Conservation (phyloP, 2,329 filamentous ascomycete species). For the Lachnellula cervina region DNA sequence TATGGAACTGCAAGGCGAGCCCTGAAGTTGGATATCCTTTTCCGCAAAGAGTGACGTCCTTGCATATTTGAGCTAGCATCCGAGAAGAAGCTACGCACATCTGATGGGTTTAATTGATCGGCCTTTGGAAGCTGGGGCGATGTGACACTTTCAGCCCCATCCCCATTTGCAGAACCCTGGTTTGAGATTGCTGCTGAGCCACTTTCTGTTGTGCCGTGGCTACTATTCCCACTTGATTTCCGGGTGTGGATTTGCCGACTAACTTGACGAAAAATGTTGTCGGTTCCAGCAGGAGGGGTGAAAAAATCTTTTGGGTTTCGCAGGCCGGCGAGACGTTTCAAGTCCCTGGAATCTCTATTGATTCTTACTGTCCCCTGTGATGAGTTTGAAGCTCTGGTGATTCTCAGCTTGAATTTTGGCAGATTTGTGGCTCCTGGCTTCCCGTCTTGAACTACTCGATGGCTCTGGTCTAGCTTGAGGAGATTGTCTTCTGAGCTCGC, state of each 20-base stretch:
- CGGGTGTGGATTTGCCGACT: constrained; percentile 25
- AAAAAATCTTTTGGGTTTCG: constrained; percentile 29
- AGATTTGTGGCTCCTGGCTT: constrained; percentile 9
- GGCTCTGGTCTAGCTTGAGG: constrained; percentile 17
- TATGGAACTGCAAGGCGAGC: constrained; percentile 25
- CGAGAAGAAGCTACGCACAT: constrained; percentile 35
- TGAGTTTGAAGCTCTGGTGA: constrained; percentile 27
- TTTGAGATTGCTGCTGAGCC: constrained; percentile 3
- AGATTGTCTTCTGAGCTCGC: constrained; percentile 24
- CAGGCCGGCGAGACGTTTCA: constrained; percentile 19
- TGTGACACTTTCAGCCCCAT: constrained; percentile 6
- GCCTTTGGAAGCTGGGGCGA: constrained; percentile 7
- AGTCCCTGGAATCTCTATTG: constrained; percentile 19
- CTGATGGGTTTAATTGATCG: constrained; percentile 17
- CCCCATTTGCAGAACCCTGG: background rate
- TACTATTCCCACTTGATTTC: constrained; percentile 21
- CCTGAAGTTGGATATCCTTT: constrained; percentile 26
- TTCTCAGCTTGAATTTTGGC: constrained; percentile 27
- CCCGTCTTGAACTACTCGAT: constrained; percentile 1
- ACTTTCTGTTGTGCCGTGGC: constrained; percentile 4
- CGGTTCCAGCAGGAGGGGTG: constrained; percentile 24
- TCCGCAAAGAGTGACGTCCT: constrained; percentile 19
- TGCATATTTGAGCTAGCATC: constrained; percentile 33
- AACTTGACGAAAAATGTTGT: constrained; percentile 29
- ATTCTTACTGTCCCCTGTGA: constrained; percentile 28